Conservation (phyloP, 2,329 filamentous ascomycete genomes). For the Venturia oleaginea region DNA sequence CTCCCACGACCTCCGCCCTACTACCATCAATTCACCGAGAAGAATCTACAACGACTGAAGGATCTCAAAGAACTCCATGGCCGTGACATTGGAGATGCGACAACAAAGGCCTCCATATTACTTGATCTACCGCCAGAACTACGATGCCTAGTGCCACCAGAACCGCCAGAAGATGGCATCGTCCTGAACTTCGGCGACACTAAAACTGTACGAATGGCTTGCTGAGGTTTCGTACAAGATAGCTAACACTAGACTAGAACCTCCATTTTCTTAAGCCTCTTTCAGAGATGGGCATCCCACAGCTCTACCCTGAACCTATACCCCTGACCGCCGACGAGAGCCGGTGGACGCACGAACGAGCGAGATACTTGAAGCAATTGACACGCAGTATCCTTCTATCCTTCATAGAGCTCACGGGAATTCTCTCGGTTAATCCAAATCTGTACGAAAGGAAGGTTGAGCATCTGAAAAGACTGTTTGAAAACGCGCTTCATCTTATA, state of each 20-base stretch:
- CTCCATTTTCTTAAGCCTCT: conserved; percentile 1
- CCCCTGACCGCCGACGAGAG: conserved; percentile 30
- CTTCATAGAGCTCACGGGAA: conserved; percentile 74
- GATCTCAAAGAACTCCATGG: conserved; percentile 33
- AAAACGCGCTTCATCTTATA: conserved; percentile 87
- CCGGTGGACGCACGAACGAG: conserved; percentile 45
- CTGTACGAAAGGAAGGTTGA: conserved; percentile 62
- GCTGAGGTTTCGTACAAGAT: not conserved
- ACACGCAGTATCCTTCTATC: conserved; percentile 80
- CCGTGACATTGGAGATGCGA: conserved; percentile 20
- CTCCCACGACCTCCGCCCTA: conserved; percentile 61
- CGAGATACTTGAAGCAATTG: conserved; percentile 60
- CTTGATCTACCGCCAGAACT: conserved; percentile 58
- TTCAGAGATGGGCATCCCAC: conserved; percentile 17
- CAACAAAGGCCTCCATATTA: conserved; percentile 14
- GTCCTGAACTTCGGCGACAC: conserved; percentile 66
- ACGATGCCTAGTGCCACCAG: conserved; percentile 69
- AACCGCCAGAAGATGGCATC: conserved; percentile 58
- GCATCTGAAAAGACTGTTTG: conserved; percentile 71
- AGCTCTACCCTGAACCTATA: conserved; percentile 19
- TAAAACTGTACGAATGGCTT: conserved; percentile 45
- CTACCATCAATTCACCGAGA: conserved; percentile 76
- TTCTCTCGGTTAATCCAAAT: conserved; percentile 55
- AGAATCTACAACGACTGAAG: conserved; percentile 56
- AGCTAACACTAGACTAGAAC: conserved; percentile 5